phyloP scores from a whole-genome alignment of 2,329 filamentous ascomycete species.

The Fusarium virguliforme region DNA sequence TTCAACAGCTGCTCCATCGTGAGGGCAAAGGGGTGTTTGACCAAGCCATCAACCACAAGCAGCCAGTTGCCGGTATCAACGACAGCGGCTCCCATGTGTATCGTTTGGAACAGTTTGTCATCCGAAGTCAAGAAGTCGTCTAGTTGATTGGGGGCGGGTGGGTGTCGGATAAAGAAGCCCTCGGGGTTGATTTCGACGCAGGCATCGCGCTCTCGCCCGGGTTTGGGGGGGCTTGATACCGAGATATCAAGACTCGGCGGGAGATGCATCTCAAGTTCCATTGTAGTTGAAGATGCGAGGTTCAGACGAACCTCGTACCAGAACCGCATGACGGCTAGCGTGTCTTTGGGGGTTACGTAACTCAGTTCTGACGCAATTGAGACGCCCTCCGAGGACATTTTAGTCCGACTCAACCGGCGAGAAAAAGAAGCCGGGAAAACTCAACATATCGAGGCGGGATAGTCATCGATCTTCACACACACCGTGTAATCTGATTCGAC shows the following conservation, averaged over 20 bases:
- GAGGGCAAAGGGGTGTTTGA: conserved; percentile 2
- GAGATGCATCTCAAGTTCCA: neutral
- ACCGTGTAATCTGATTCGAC: neutral
- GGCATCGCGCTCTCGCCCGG: conserved; percentile 4
- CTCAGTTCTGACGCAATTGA: neutral
- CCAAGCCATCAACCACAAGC: conserved; percentile 14
- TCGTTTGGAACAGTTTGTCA: conserved; percentile 21
- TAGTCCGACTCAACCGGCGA: neutral
- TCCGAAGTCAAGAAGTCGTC: conserved; percentile 11
- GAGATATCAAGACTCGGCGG: conserved; percentile 43
- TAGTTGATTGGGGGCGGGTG: conserved; percentile 14
- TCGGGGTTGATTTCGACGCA: conserved; percentile 12
- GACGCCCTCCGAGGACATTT: conserved; percentile 5
- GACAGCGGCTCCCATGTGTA: conserved; percentile 29
- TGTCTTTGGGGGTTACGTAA: neutral
- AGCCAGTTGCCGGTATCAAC: conserved; percentile 5
- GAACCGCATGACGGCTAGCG: neutral
- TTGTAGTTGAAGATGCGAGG: neutral
- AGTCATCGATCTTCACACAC: neutral
- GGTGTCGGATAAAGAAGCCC: conserved; percentile 20
- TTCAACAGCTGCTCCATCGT: conserved; percentile 16
- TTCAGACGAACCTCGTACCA: neutral
- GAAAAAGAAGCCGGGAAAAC: neutral
- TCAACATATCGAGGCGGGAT: neutral
- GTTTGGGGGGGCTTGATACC: conserved; percentile 25